Evolutionary conservation across 2,329 filamentous ascomycete species (phyloP).

Genomic region (Scedosporium dehoogii): DNA sequence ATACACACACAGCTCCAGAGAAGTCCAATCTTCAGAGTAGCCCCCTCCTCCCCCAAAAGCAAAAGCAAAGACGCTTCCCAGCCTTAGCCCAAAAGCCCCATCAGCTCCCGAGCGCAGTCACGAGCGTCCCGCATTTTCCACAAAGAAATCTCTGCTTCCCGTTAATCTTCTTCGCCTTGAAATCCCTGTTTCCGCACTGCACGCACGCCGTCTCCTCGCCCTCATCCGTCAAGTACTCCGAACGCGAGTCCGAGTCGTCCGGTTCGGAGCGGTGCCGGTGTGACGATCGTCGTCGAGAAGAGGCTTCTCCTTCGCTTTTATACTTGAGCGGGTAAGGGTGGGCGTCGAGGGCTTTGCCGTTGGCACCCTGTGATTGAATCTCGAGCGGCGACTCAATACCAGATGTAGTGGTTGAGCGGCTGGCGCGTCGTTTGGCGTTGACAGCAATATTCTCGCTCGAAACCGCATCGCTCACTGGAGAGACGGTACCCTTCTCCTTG

Average conservation of each 20-base stretch:
- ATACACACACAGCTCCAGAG: neutral
- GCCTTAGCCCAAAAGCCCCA: neutral
- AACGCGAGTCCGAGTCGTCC: neutral
- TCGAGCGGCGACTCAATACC: neutral
- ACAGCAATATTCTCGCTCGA: neutral
- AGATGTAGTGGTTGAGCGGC: neutral
- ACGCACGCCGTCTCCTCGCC: slow-evolving; percentile 36
- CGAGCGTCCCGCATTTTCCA: slow-evolving; percentile 36
- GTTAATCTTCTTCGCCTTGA: slow-evolving; percentile 47
- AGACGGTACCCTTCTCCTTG: neutral
- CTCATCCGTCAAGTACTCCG: slow-evolving; percentile 23
- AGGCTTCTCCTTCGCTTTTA: neutral
- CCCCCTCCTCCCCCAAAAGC: neutral
- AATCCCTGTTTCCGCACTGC: slow-evolving; percentile 51
- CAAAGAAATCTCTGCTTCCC: slow-evolving; percentile 51
- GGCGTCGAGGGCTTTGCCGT: neutral
- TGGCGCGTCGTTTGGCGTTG: neutral
- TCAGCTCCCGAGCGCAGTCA: slow-evolving; percentile 4
- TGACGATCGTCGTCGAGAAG: neutral
- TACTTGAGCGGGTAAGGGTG: neutral
- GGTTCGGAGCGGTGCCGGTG: neutral
- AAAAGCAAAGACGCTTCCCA: neutral
- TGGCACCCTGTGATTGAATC: neutral
- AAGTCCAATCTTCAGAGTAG: neutral
- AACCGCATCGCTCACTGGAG: neutral